Evolutionary conservation across 495 filamentous ascomycete species (phyloP), one percentile per base, ranked within the genome.

Genomic region (Penicillium cosmopolitanum): DNA sequence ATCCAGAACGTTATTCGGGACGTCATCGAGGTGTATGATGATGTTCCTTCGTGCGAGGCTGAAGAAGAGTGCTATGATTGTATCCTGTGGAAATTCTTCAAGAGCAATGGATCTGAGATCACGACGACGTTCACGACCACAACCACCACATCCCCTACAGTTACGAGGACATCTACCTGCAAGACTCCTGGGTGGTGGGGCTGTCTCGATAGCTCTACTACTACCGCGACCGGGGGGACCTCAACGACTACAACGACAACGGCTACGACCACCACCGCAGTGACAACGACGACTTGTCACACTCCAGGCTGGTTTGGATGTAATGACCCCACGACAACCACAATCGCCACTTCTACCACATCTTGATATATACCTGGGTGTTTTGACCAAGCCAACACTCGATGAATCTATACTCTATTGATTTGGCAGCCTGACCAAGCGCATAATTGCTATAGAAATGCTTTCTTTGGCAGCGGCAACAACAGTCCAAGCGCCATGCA

Each of bases 71-170:
- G 95, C 73, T 83, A 87, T 51, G 95, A 98, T 68, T 98, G 95
- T 64, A 89, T 85, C 62, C 85, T 87, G 42, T 98, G 95, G 95
- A 96, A 97, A 68, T 97, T 90, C 76, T 94, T 92, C 65, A 87
- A 87, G 63, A 96, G 92, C 65, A 97, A 98, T 66, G 89, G 87
- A 13, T 92, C 91, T 3, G 87, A 92, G 51, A 80, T 82, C 3
- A 90, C 86, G 5, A 92, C 88, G 0, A 48, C 46, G 1, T 87
- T 88, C 0, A 82, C 82, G 3, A 82, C 75, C 5, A 74, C 69
- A 11, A 75, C 77, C 8, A 85, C 80, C 1, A 80, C 83, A 10
- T 81, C 82, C 0, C 79, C 81, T 19, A 83, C 83, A 56, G 23
- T 82, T 52, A 93, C 88, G 3, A 82, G 89, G 46, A 96, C 93